These are phyloP conservation scores for Yamadazyma nakazawae DNA, from an alignment of 805 yeast genomes.

Conservation along the genomic window DNA sequence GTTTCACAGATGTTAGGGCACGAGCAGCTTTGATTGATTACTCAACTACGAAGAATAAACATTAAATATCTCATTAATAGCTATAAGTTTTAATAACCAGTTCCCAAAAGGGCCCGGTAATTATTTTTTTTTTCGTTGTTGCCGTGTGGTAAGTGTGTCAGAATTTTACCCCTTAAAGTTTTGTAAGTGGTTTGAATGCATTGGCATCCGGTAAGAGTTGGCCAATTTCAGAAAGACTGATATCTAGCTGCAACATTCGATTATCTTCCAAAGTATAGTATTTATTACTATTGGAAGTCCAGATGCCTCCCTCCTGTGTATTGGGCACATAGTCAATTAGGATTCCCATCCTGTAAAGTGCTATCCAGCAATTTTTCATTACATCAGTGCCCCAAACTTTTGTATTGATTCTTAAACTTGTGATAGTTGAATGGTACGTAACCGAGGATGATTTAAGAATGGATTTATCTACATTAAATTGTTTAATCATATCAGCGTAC, in stretches of 20 bases:
- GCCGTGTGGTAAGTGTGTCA: neutral
- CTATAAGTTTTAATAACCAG: neutral
- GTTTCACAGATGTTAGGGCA: too few species aligned
- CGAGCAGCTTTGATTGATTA: too few species aligned
- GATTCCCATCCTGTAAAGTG: constrained; percentile 53
- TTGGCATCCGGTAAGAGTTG: constrained; percentile 19
- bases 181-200: constrained; percentile 7
- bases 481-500: constrained; percentile 54
- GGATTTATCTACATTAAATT: constrained; percentile 35
- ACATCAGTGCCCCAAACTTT: constrained; percentile 61
- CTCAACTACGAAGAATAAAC: too few species aligned
- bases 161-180: neutral
- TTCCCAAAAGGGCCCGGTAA: neutral
- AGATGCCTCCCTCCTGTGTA: constrained; percentile 37
- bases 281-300: constrained; percentile 25
- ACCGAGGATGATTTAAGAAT: constrained; percentile 19
- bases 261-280: constrained; percentile 39
- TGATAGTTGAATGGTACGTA: constrained; percentile 33
- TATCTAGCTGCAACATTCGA: constrained; percentile 49
- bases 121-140: neutral
- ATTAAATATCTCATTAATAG: neutral
- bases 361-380: constrained; percentile 73
- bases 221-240: constrained; percentile 51
- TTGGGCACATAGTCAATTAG: constrained; percentile 45
- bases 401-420: constrained; percentile 32